phyloP scores from a whole-genome alignment of 2,329 filamentous ascomycete species.

The Neoscytalidium dimidiatum region DNA sequence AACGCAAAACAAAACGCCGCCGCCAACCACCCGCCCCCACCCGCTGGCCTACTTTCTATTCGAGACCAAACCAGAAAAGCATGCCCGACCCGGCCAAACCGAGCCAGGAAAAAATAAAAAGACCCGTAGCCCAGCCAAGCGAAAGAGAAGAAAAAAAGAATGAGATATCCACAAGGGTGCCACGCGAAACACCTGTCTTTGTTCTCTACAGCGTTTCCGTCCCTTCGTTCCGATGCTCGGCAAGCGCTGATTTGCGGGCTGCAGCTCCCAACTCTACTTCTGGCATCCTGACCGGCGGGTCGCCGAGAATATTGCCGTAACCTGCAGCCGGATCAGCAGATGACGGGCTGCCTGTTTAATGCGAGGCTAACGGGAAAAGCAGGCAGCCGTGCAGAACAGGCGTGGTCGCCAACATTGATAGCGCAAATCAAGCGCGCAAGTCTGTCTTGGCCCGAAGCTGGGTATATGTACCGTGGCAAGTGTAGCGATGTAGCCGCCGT shows the following conservation, averaged over 20 bases:
- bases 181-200: neutral
- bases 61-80: neutral
- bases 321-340: neutral
- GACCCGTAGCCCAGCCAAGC: neutral
- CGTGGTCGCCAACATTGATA: neutral
- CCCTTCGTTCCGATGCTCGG: neutral
- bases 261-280: neutral
- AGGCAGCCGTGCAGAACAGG: neutral
- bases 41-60: neutral
- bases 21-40: neutral
- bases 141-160: neutral
- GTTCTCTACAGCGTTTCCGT: neutral
- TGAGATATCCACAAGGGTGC: slow-evolving; percentile 13
- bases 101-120: neutral
- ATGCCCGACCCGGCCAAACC: slow-evolving; percentile 14
- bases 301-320: neutral
- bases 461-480: neutral
- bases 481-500: slow-evolving; percentile 8
- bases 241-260: neutral
- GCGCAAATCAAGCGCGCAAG: neutral
- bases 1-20: neutral
- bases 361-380: neutral
- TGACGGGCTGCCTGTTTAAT: slow-evolving; percentile 4
- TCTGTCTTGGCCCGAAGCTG: neutral
- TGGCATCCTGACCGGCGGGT: neutral